Percentiles rank a stretch among this genome's conserved stretches.
Conservation (phyloP, 2,329 filamentous ascomycete genomes). For the Trichoderma endophyticum region DNA sequence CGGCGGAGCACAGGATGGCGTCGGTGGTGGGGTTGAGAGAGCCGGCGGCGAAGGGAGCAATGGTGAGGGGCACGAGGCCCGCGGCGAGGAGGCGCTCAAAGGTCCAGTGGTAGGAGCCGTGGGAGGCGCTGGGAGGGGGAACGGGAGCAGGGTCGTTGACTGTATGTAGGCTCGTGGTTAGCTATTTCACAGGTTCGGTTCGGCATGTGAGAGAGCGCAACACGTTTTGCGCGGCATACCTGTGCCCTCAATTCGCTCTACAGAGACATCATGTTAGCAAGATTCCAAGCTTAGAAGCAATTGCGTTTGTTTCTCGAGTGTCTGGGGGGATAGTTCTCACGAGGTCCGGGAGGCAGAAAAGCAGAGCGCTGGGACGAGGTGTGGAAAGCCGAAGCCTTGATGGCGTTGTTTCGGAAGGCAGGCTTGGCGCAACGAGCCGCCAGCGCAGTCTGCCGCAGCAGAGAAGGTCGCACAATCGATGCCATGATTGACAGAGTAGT, state of each 20-base stretch:
- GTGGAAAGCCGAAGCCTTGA: slow-evolving; percentile 78
- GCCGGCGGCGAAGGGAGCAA: slow-evolving; percentile 89
- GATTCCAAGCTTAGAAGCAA: neutral
- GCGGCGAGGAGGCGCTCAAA: slow-evolving; percentile 85
- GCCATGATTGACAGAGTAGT: slow-evolving; percentile 43
- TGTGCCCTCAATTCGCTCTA: slow-evolving; percentile 72
- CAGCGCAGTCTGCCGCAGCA: slow-evolving; percentile 53
- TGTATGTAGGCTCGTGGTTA: slow-evolving; percentile 38
- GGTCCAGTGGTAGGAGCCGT: slow-evolving; percentile 98
- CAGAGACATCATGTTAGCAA: slow-evolving; percentile 41
- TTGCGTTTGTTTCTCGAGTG: neutral
- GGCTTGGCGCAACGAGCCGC: slow-evolving; percentile 32
- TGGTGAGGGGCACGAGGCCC: slow-evolving; percentile 78
- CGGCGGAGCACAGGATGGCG: slow-evolving; percentile 74
- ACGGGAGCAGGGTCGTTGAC: slow-evolving; percentile 85
- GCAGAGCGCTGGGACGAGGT: slow-evolving; percentile 71
- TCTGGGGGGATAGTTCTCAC: slow-evolving; percentile 51
- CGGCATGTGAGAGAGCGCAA: slow-evolving; percentile 8
- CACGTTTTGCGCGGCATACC: slow-evolving; percentile 48
- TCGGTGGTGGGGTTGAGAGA: slow-evolving; percentile 87
- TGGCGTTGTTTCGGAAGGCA: slow-evolving; percentile 36
- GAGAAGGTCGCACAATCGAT: slow-evolving; percentile 52
- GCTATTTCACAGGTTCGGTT: neutral
- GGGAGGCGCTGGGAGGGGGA: slow-evolving; percentile 67
- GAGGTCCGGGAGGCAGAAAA: slow-evolving; percentile 82